Percentiles rank a stretch among this genome's conserved stretches.
phyloP scores from a whole-genome alignment of 129 eudicot genomes.

The Flaveria robusta region DNA sequence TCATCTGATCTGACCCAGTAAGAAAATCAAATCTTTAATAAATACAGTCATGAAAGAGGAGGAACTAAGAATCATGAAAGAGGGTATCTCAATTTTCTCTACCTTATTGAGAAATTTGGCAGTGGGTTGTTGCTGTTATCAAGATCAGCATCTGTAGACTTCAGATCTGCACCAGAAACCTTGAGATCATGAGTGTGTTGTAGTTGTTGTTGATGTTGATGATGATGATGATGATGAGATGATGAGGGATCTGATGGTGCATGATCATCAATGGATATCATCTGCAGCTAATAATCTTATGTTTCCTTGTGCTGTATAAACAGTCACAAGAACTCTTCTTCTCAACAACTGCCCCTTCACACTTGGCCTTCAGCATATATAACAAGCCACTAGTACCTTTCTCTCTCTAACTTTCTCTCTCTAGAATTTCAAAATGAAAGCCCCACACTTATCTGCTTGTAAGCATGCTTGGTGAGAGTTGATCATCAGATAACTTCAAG shows the following conservation, averaged over 20 bases:
- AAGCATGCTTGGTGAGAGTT: slow-evolving; percentile 33
- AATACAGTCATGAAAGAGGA: slow-evolving; percentile 27
- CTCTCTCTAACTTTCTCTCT: slow-evolving; percentile 41
- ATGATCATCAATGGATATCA: slow-evolving; percentile 91
- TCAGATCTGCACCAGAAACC: slow-evolving; percentile 43
- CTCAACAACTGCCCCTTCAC: slow-evolving; percentile 50
- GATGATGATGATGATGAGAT: slow-evolving; percentile 42
- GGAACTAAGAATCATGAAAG: slow-evolving; percentile 16
- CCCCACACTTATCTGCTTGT: slow-evolving; percentile 45
- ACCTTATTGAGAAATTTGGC: slow-evolving; percentile 77
- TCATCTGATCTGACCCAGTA: slow-evolving; percentile 50
- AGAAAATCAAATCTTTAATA: slow-evolving; percentile 28
- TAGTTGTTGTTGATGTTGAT: slow-evolving; percentile 10
- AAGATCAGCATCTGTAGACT: slow-evolving; percentile 39
- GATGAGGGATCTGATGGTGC: slow-evolving; percentile 63
- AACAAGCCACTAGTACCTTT: slow-evolving; percentile 26
- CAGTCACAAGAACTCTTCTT: slow-evolving; percentile 78
- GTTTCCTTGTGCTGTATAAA: slow-evolving; percentile 67
- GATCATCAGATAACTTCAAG: slow-evolving; percentile 41
- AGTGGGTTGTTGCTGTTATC: slow-evolving; percentile 43
- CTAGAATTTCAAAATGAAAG: slow-evolving; percentile 37
- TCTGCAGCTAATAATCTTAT: slow-evolving; percentile 69
- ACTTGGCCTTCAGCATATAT: slow-evolving; percentile 84
- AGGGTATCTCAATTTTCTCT: slow-evolving; percentile 20
- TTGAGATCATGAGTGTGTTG: slow-evolving; percentile 47